Base-by-base conservation (phyloP, 2,329 filamentous ascomycete species). In the Colletotrichum abscissum region DNA sequence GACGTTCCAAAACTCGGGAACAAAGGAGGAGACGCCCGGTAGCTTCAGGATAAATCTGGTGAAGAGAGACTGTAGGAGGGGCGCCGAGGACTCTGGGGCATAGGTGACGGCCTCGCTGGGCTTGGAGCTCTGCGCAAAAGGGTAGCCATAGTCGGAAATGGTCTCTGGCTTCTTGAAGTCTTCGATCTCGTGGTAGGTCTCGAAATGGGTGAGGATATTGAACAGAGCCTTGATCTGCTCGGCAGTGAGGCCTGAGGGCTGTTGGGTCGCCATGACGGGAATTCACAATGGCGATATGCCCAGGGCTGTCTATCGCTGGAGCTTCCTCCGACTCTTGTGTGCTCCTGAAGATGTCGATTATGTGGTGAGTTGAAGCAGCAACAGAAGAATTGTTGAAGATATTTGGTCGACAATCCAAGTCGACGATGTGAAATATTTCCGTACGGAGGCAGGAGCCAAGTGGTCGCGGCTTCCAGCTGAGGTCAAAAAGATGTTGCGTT, bases 101-200 rank as follows among this genome's bases (percentile, higher is more conserved):
- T 76, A 81, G 66, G 65, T 57, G 46, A 54, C 54, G n/a, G 46
- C 54, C 8, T 66, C 33, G 52, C 55, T 35, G 22, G 55, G 16
- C 14, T 24, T 26, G 46, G 58, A 12, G 24, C 3, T 62, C 22
- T 67, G 63, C 11, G 80, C 82, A 81, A 95, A 95, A 0, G 94
- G 94, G 75, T 89, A 90, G 16, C 94, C 93, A 83, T 94, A 95
- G 26, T 86, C 81, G 72, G 88, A 85, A 72, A 95, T 92, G 33
- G 91, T 89, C 2, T 86, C 83, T 0, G 92, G 89, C 49, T 87
- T 82, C 78, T 92, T 94, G 86, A 95, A 95, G 74, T 87, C 88
- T 78, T 92, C 88, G 74, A 95, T 93, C 81, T 97, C 94, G 14
- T 88, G 81, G 76, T 91, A 92, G 1, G 88, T 89, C 80, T 91